Evolutionary conservation across 2,329 filamentous ascomycete genomes (phyloP), one percentile per base, ranked within the genome.

Genomic region (Sclerotinia sclerotiorum): DNA sequence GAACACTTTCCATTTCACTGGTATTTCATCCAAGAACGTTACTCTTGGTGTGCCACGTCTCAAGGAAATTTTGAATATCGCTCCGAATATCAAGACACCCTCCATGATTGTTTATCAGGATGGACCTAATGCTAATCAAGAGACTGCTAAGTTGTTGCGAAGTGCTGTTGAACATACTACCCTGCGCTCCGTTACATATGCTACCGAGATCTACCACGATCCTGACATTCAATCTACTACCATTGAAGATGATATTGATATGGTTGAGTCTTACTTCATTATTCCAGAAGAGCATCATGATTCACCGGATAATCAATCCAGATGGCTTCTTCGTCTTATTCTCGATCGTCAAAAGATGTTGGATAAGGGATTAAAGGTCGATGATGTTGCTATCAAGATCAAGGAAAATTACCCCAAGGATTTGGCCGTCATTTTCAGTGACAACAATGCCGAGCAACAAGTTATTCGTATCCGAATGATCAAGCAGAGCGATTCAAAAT

Each of bases 1-100:
- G 70, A 99, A 99, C 83, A 99, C 95, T 32, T 99, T 99, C 90
- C 95, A 99, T 85, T 99, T 99, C 80, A 94, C 95, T 80, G 95
- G 95, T 97, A 93, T 99, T 70, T 97, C 96, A 49, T 97, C 94
- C 32, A 99, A 99, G 90, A 99, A 99, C 85, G 94, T 99, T 67
- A 99, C 95, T 0, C 89, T 99, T 61, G 95, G 95, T 93, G 95
- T 99, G 55, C 95, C 95, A 55, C 94, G 95, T 88, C 87, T 99
- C 62, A 99, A 99, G 86, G 95, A 99, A 83, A 99, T 99, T 88
- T 85, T 99, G 69, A 99, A 99, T 79, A 89, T 99, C 69, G 95
- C 96, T 0, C 94, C 91, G 74, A 96, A 98, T 80, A 97, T 99
- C 84, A 99, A 98, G 85, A 99, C 95, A 0, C 95, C 95, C 2